Base-by-base conservation (phyloP, 1,139 yeast species). In the Pneumocystis wakefieldiae region DNA sequence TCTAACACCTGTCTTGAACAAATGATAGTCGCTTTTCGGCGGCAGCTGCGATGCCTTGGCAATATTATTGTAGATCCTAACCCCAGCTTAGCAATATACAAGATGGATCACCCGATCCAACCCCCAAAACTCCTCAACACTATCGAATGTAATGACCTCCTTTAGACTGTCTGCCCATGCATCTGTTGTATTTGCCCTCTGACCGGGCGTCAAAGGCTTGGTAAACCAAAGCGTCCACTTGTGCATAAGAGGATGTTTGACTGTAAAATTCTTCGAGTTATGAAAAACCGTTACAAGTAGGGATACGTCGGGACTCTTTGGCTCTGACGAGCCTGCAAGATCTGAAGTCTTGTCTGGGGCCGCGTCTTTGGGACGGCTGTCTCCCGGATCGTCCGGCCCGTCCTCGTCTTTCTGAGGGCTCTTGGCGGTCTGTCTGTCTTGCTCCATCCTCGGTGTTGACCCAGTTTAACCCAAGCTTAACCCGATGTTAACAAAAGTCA, bases 121-220 rank as follows among this genome's bases (percentile, higher is more conserved):
- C 61, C 98, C 99, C 99, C 99, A 92, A 78, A 92, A 92, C 76
- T 92, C 97, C 78, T 92, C 99, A 61, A 92, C 97, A 37, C 96
- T 85, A 62, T 85, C 81, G 71, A 92, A 89, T 41, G 95, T 84
- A 70, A 91, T 94, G 63, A 92, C 95, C 66, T 96, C 95, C 78
- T 91, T 91, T 73, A 92, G 81, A 70, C 90, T 81, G 73, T 90
- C 96, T 67, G 88, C 84, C 98, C 98, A 92, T 8, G 63, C 66
- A 17, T 62, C 65, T 72, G 90, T 85, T 2, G 42, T 39, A 28
- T 24, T 39, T 76, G 89, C 97, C 69, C 80, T 80, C 61, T 72
- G 73, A n/a, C 71, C 68, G 70, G 79, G 86, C 66, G 86, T 84
- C 69, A 89, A 85, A 67, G 97, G 97, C 78, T 90, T 90, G 66